Evolutionary conservation across 495 filamentous ascomycete species (phyloP).

Genomic region (Trypethelium eluteriae): DNA sequence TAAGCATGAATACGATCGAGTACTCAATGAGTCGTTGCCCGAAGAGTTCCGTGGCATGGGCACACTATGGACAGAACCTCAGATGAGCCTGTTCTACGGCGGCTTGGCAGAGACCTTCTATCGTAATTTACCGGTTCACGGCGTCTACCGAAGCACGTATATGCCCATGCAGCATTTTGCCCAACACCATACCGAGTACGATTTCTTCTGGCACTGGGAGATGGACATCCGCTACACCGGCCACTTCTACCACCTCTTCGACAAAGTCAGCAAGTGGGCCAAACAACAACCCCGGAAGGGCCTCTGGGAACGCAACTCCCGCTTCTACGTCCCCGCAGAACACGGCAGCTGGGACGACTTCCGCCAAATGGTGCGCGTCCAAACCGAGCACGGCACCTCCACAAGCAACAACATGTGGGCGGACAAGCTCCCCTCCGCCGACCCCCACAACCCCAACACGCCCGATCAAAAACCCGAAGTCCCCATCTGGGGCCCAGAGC

Average conservation of each 20-base stretch:
- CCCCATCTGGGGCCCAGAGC: conserved; percentile 78
- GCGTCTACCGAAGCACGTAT: conserved; percentile 81
- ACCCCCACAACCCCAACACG: conserved; percentile 33
- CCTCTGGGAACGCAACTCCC: conserved; percentile 84
- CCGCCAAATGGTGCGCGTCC: conserved; percentile 81
- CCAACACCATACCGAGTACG: conserved; percentile 83
- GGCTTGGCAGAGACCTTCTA: conserved; percentile 66
- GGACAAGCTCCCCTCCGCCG: conserved; percentile 34
- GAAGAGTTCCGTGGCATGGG: conserved; percentile 82
- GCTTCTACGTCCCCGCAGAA: conserved; percentile 83
- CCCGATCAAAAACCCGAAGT: conserved; percentile 53
- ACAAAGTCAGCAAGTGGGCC: conserved; percentile 66
- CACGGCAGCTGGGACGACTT: conserved; percentile 93
- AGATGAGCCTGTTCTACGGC: conserved; percentile 84
- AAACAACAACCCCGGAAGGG: conserved; percentile 78
- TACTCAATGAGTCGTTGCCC: conserved; percentile 66
- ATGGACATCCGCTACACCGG: conserved; percentile 95
- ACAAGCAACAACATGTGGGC: conserved; percentile 67
- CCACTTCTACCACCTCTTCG: conserved; percentile 89
- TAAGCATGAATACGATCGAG: conserved; percentile 52
- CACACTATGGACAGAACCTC: conserved; percentile 82
- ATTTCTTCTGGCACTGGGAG: conserved; percentile 98
- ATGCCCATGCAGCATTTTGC: conserved; percentile 95
- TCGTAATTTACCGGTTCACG: conserved; percentile 72
- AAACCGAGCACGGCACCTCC: conserved; percentile 73